Evolutionary conservation across 768 basidiomycete genomes (phyloP).

Genomic region (Imleria badia): DNA sequence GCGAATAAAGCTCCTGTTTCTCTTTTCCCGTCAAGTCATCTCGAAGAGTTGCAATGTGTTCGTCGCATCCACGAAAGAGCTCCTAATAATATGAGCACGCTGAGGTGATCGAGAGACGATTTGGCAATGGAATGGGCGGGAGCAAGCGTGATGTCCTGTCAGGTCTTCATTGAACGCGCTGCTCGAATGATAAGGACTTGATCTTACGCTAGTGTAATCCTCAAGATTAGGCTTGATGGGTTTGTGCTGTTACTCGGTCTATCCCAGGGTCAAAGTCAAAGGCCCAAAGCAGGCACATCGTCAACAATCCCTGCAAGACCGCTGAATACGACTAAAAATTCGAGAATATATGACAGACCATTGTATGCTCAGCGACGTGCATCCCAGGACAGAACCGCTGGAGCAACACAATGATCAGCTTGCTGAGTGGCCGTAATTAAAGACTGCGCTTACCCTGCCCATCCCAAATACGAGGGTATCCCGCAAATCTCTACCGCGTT

Average conservation of each 20-base stretch:
- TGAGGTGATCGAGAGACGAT: too few species aligned
- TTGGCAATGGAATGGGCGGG: too few species aligned
- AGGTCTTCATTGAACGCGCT: not conserved
- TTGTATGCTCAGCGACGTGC: constrained; percentile 3
- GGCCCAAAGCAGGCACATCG: constrained; percentile 5
- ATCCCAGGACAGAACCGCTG: constrained; percentile 5
- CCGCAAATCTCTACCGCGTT: constrained; percentile 1
- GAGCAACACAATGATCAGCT: not conserved
- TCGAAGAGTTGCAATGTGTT: too few species aligned
- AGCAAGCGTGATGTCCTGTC: not conserved
- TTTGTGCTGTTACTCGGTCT: not conserved
- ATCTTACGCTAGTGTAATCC: constrained; percentile 3
- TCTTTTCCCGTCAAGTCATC: too few species aligned
- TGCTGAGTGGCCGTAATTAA: not conserved
- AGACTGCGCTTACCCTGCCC: not conserved
- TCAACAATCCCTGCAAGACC: not conserved
- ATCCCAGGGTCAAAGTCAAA: constrained; percentile 2
- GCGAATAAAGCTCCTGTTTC: too few species aligned
- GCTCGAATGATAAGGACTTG: too few species aligned
- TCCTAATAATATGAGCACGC: too few species aligned
- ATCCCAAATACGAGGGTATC: constrained; percentile 3
- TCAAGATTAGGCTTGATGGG: not conserved
- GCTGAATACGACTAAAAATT: not conserved
- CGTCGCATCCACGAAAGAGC: too few species aligned
- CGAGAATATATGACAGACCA: not conserved